Evolutionary conservation across 2,329 filamentous ascomycete species (phyloP).

Genomic region (Botrytis cinerea): DNA sequence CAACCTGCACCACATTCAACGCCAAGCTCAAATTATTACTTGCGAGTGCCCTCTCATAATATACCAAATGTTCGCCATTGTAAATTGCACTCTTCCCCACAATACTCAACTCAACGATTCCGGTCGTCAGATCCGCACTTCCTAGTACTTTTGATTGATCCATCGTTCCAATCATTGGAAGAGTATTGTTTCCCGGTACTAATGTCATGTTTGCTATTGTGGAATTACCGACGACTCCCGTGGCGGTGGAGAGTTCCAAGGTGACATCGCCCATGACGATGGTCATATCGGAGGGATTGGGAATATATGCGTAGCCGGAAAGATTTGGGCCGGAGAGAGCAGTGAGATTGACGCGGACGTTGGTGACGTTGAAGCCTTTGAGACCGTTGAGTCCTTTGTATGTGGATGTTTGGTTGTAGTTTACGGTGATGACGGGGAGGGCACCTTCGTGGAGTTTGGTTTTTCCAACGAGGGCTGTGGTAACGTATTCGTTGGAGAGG

Average conservation of each 20-base stretch:
- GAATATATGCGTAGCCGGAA: slow-evolving; percentile 55
- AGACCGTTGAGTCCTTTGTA: slow-evolving; percentile 62
- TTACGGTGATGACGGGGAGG: slow-evolving; percentile 52
- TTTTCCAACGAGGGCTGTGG: slow-evolving; percentile 52
- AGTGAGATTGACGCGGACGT: slow-evolving; percentile 49
- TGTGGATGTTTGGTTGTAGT: slow-evolving; percentile 58
- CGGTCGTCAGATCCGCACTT: slow-evolving; percentile 41
- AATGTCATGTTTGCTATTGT: slow-evolving; percentile 54
- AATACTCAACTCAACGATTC: slow-evolving; percentile 53
- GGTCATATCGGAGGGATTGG: slow-evolving; percentile 60
- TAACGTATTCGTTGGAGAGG: slow-evolving; percentile 51
- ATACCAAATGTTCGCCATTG: slow-evolving; percentile 52
- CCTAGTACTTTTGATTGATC: slow-evolving; percentile 46
- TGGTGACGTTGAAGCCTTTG: slow-evolving; percentile 51
- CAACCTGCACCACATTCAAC: slow-evolving; percentile 47
- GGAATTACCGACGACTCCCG: slow-evolving; percentile 51
- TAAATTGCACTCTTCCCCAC: slow-evolving; percentile 51
- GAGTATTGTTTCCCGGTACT: slow-evolving; percentile 54
- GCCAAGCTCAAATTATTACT: slow-evolving; percentile 48
- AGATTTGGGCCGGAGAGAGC: slow-evolving; percentile 51
- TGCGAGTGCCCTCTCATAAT: slow-evolving; percentile 52
- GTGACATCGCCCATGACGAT: slow-evolving; percentile 60
- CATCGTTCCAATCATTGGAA: slow-evolving; percentile 52
- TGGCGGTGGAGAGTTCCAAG: slow-evolving; percentile 48
- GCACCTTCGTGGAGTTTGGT: slow-evolving; percentile 53